A percentile compares a stretch with the other conserved stretches of the same genome.
Conservation (phyloP, 495 filamentous ascomycete genomes). For the Xylaria castorea region DNA sequence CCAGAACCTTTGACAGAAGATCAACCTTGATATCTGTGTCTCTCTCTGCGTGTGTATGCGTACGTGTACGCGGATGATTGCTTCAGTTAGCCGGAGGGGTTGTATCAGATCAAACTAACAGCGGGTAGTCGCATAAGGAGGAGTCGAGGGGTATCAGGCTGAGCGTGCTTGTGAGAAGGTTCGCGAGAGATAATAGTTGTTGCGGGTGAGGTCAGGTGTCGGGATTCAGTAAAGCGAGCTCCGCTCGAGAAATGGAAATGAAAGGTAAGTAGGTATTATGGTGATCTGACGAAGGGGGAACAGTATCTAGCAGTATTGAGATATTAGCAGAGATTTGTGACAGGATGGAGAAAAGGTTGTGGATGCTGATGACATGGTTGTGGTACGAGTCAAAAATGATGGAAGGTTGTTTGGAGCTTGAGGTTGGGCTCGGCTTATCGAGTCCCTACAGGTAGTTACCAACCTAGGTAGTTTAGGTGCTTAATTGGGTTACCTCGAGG, state of each 20-base stretch:
- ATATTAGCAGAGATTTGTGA: neutral
- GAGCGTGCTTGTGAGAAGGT: neutral
- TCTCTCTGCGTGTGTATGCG: neutral
- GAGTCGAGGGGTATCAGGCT: neutral
- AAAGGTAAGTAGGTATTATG: neutral
- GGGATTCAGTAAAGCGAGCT: neutral
- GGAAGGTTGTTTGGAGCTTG: conserved; percentile 17
- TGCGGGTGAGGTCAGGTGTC: neutral
- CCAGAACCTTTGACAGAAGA: conserved; percentile 1
- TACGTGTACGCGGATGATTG: conserved; percentile 5
- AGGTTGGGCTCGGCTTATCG: conserved; percentile 18
- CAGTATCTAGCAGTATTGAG: neutral
- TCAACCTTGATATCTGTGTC: neutral
- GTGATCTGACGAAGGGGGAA: neutral
- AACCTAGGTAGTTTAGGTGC: neutral
- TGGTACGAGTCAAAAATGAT: conserved; percentile 11
- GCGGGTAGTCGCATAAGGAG: conserved; percentile 18
- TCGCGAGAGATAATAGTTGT: neutral
- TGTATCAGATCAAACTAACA: conserved; percentile 16
- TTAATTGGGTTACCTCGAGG: neutral
- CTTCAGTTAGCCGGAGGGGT: conserved; percentile 13
- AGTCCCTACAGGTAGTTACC: neutral
- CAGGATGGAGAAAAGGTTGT: neutral
- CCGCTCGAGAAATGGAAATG: neutral
- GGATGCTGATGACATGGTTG: conserved; percentile 18